These are phyloP conservation scores for Botrytis tulipae DNA, from an alignment of 2,329 filamentous ascomycete species.

Conservation along the genomic window DNA sequence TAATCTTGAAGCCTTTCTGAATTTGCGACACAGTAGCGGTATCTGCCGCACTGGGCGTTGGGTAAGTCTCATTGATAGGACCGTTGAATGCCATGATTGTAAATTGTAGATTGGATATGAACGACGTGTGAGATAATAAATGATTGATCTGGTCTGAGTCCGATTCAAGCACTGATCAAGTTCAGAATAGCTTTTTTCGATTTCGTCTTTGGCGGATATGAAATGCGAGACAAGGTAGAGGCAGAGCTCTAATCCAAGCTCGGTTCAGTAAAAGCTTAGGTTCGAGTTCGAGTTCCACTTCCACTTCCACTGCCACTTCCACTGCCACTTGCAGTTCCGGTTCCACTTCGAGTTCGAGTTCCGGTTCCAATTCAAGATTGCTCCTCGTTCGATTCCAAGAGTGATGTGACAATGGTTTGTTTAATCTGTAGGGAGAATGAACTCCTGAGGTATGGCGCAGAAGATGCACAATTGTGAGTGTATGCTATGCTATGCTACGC, in stretches of 20 bases:
- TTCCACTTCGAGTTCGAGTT: neutral
- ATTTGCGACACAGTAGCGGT: slow-evolving; percentile 55
- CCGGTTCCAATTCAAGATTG: neutral
- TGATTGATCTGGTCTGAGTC: neutral
- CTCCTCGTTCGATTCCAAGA: neutral
- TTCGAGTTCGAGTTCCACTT: neutral
- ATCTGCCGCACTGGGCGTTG: slow-evolving; percentile 49
- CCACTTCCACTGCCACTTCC: neutral
- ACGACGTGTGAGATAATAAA: neutral
- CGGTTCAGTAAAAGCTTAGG: neutral
- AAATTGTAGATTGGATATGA: neutral
- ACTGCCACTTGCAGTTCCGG: neutral
- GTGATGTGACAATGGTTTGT: neutral
- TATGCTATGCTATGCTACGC: too few species aligned
- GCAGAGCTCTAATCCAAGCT: neutral
- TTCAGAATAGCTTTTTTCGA: neutral
- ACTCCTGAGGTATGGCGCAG: neutral
- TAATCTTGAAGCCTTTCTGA: slow-evolving; percentile 70
- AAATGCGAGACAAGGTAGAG: neutral
- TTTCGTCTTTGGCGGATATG: neutral
- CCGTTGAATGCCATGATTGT: slow-evolving; percentile 38
- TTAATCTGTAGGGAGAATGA: neutral
- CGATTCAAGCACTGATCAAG: neutral
- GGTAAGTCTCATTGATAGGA: slow-evolving; percentile 52
- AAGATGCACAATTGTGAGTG: neutral